Conservation (phyloP, 345 rosid genomes). For the Salix brachista region DNA sequence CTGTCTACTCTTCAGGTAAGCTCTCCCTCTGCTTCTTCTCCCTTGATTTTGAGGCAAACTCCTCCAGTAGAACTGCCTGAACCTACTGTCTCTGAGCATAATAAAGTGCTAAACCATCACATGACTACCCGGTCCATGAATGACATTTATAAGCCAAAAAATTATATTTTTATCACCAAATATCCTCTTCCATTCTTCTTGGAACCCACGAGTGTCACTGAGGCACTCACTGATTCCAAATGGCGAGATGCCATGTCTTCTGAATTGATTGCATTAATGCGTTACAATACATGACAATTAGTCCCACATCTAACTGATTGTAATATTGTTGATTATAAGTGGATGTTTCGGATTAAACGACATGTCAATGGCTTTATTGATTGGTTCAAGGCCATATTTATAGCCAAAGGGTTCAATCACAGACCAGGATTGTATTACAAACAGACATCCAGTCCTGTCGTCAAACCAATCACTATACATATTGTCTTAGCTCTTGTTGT, state of each 20-base stretch:
- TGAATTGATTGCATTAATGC: not conserved
- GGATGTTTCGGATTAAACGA: not conserved
- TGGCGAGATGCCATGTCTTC: no score
- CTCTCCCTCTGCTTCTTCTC: not conserved
- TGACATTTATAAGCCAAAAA: not conserved
- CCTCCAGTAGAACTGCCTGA: no score
- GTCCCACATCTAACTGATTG: not conserved
- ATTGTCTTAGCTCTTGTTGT: accelerated
- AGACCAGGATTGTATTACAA: not conserved
- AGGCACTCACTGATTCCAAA: not conserved
- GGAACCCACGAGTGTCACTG: not conserved
- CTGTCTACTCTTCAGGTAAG: not conserved
- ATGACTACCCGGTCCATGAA: not conserved
- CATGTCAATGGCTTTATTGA: accelerated
- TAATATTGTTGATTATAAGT: not conserved
- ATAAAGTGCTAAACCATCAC: no score
- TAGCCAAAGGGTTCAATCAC: not conserved
- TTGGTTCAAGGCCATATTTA: accelerated
- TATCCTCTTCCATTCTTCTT: not conserved
- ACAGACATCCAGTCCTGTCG: not conserved
- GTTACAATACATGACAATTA: not conserved
- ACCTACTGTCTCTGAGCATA: no score
- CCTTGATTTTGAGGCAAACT: no score
- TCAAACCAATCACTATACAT: accelerated
- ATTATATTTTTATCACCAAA: not conserved